These are phyloP conservation scores for Eutrema salsugineum DNA, from an alignment of 441 rosid genomes.

Conservation along the genomic window DNA sequence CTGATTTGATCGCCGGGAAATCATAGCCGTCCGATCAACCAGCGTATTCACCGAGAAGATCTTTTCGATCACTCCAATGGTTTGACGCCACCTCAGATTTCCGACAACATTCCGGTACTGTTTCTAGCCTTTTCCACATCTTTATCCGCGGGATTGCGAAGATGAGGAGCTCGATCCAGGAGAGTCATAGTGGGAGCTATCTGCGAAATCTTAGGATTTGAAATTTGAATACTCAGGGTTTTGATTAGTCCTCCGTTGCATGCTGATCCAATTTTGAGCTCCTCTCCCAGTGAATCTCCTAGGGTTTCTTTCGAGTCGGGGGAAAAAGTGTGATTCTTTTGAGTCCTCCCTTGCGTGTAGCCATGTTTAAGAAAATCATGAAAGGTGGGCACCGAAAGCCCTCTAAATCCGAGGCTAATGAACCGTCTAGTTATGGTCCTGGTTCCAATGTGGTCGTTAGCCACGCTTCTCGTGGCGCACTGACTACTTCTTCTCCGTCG, in stretches of 20 bases:
- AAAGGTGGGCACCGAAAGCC: slow-evolving; percentile 78
- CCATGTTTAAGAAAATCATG: slow-evolving; percentile 88
- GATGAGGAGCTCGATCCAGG: slow-evolving; percentile 3
- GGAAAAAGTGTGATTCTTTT: slow-evolving; percentile 19
- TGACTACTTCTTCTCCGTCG: slow-evolving; percentile 21
- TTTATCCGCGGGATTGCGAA: slow-evolving; percentile 3
- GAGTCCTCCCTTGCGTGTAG: background rate
- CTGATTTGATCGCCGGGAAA: slow-evolving; percentile 37
- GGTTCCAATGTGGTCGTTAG: slow-evolving; percentile 55
- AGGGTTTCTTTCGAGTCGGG: slow-evolving; percentile 14
- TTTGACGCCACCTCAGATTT: slow-evolving; percentile 20
- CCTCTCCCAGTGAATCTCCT: slow-evolving; percentile 4
- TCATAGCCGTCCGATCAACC: slow-evolving; percentile 28
- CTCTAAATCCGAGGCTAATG: slow-evolving; percentile 71
- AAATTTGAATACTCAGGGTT: slow-evolving; percentile 17
- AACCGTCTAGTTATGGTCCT: slow-evolving; percentile 40
- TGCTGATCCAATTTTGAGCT: slow-evolving; percentile 25
- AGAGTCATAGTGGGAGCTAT: background rate
- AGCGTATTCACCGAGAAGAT: slow-evolving; percentile 17
- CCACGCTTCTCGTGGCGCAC: slow-evolving; percentile 61
- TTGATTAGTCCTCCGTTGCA: slow-evolving; percentile 5
- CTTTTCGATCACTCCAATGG: slow-evolving; percentile 19
- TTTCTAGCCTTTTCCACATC: background rate
- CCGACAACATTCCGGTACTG: slow-evolving; percentile 22
- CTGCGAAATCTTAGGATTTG: slow-evolving; percentile 28